phyloP scores from a whole-genome alignment of 306 rosid genomes.

The Lathyrus sativus region DNA sequence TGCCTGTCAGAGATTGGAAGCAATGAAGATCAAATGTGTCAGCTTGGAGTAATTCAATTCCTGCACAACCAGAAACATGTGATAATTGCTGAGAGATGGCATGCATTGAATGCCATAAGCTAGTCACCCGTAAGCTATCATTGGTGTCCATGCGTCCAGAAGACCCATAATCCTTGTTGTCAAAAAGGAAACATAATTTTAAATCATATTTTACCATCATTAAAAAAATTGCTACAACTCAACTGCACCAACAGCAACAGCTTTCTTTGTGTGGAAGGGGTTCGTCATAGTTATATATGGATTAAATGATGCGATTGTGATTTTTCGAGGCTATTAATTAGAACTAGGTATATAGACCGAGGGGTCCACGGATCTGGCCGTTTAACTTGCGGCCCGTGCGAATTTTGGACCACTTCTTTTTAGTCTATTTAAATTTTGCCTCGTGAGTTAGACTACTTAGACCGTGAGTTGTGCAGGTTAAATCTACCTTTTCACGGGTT shows the following conservation, averaged over 20 bases:
- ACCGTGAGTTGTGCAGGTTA: no score
- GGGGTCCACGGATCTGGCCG: no score
- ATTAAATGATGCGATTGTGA: neutral
- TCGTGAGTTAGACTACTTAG: no score
- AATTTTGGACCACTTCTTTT: no score
- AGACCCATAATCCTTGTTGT: conserved; percentile 66
- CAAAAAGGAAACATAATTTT: neutral
- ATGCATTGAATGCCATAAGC: conserved; percentile 97
- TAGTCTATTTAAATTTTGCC: no score
- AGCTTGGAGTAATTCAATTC: conserved; percentile 89
- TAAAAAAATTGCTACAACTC: neutral
- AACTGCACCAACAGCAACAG: neutral
- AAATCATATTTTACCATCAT: neutral
- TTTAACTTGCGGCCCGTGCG: no score
- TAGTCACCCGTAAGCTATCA: conserved; percentile 88
- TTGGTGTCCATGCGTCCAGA: conserved; percentile 87
- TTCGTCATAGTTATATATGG: neutral
- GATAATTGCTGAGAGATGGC: conserved; percentile 92
- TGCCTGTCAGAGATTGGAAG: conserved; percentile 87
- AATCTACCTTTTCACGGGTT: no score
- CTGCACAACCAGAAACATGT: conserved; percentile 71
- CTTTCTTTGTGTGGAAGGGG: neutral
- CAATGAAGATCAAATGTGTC: conserved; percentile 95
- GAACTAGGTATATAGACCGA: no score
- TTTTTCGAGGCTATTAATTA: neutral